Evolutionary conservation across 2,329 filamentous ascomycete genomes (phyloP).

Genomic region (Mariannaea sp.): DNA sequence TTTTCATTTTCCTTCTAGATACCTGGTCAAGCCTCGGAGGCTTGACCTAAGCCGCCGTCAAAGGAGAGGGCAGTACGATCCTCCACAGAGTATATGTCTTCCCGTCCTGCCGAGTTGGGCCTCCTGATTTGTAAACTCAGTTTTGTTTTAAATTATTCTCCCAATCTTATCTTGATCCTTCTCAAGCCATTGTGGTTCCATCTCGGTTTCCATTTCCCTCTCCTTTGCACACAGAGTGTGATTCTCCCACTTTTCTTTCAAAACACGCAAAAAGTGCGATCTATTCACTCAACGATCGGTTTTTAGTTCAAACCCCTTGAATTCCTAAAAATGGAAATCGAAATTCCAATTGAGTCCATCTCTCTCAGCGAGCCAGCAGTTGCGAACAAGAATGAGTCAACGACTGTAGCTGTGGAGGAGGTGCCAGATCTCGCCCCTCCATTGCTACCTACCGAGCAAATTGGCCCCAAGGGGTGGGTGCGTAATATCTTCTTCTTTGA

Average conservation of each 20-base stretch:
- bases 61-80: background rate
- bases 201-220: too few species aligned
- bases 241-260: background rate
- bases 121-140: background rate
- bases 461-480: constrained; percentile 22
- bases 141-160: constrained; percentile 7
- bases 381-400: constrained; percentile 1
- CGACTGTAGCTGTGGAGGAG: background rate
- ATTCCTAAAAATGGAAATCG: constrained; percentile 7
- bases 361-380: background rate
- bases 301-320: background rate
- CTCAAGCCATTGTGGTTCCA: background rate
- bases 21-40: background rate
- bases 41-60: background rate
- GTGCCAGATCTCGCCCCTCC: constrained; percentile 14
- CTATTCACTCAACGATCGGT: background rate
- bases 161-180: constrained; percentile 1
- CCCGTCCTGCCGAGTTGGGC: background rate
- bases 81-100: constrained; percentile 12
- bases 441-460: constrained; percentile 19
- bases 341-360: constrained; percentile 5
- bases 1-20: constrained; percentile 8
- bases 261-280: too few species aligned
- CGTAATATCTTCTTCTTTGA: constrained; percentile 23
- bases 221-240: background rate